Base-by-base conservation (phyloP, 331 rosid genomes). In the Malus hybrid region DNA sequence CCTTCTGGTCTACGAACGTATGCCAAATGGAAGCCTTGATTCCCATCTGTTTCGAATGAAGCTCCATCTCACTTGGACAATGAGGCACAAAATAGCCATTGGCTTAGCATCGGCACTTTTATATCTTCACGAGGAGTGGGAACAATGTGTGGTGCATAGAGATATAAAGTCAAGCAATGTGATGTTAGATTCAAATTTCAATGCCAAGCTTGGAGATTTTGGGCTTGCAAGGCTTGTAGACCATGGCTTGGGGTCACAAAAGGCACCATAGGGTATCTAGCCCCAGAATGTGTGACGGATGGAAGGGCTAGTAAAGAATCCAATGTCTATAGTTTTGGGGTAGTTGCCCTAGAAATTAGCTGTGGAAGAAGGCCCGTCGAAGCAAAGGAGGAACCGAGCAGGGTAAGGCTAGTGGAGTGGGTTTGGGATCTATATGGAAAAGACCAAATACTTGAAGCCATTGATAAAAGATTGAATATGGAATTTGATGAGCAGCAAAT, bases 121-220 rank as follows among this genome's bases (percentile, higher is more conserved):
- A 8, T 91, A 91, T 65, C 91, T 91, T 32, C 96, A 91, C 42
- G 97, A 91, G 76, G 97, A 91, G 64, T 87, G 97, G 96, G 88
- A 91, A 71, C 93, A 91, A 63, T 91, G 96, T 61, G 93, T 89
- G 4, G 96, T 92, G 14, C 96, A 92, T 63, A 86, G 97, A 68
- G 93, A 92, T 71, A 87, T 92, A 14, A 89, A 92, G 68, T 84
- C 97, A 46, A 92, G 97, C 61, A 89, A 89, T 80, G 65, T 92
- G 11, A 88, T 89, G 93, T 53, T 89, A 52, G 97, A 92, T 72
- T 88, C 83, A 8, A 84, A 78, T 63, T 89, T 88, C 86, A 88
- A 85, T 48, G 86, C 89, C 19, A 92, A 92, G 71, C 79, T 92
- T 6, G 93, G 96, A 0, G 93, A 92, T 71, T 92, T 92, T 10